phyloP scores from a whole-genome alignment of 1,284 basidiomycete genomes.

The Marasmius oreades region DNA sequence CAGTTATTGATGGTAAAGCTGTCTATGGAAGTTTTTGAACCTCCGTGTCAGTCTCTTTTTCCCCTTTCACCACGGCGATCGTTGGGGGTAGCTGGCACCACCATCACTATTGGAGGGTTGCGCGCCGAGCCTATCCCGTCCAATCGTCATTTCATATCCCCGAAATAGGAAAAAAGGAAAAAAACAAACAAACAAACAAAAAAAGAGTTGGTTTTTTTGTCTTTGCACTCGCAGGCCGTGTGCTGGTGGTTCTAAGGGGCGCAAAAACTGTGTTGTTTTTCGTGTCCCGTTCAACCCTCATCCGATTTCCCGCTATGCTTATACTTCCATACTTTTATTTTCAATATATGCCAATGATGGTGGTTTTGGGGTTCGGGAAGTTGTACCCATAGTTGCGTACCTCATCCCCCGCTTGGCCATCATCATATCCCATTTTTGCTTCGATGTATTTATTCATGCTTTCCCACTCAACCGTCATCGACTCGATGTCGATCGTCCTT shows the following conservation, averaged over 20 bases:
- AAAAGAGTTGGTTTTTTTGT: not conserved
- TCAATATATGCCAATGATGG: not conserved
- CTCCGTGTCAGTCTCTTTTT: too few species aligned
- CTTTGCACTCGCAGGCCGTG: not conserved
- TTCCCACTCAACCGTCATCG: not conserved
- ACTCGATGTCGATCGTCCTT: too few species aligned
- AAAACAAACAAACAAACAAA: not conserved
- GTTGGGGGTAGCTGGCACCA: not conserved
- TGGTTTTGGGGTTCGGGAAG: conserved; percentile 8
- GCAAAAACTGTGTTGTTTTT: too few species aligned
- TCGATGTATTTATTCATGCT: not conserved
- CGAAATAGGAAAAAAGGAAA: not conserved
- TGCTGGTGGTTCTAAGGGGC: too few species aligned
- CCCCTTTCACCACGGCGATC: not conserved
- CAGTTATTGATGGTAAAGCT: conserved; percentile 74
- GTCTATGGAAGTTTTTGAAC: conserved; percentile 53
- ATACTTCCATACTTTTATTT: not conserved
- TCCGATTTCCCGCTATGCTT: not conserved
- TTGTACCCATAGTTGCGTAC: conserved; percentile 5
- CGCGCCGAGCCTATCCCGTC: not conserved
- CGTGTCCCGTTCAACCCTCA: not conserved
- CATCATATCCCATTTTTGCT: conserved; percentile 9
- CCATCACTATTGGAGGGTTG: too few species aligned
- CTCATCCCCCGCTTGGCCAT: conserved; percentile 14
- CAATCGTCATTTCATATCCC: not conserved